Conservation (phyloP, 2,329 filamentous ascomycete genomes). For the Colletotrichum gigasporum region DNA sequence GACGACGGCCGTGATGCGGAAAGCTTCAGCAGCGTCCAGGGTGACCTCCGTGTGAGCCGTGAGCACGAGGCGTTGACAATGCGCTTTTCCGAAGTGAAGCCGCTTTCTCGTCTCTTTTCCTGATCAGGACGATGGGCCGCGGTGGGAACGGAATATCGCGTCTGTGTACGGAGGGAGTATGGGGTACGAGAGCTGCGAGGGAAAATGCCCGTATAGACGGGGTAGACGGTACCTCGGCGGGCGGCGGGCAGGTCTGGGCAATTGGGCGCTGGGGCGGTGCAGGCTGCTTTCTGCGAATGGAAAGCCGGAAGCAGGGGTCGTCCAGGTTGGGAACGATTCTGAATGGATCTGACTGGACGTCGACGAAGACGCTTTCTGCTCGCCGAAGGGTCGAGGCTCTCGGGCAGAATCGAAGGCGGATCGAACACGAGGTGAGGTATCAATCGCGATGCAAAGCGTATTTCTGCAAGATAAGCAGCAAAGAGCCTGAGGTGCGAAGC, state of each 20-base stretch:
- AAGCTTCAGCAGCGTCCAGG: slow-evolving; percentile 1
- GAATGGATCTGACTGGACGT: slow-evolving; percentile 9
- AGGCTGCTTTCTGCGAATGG: slow-evolving; percentile 28
- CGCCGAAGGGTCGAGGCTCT: slow-evolving; percentile 27
- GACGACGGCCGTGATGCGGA: slow-evolving; percentile 1
- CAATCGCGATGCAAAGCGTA: slow-evolving; percentile 11
- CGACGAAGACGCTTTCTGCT: slow-evolving; percentile 18
- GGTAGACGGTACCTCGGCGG: slow-evolving; percentile 14
- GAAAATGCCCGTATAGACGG: neutral
- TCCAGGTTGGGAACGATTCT: slow-evolving; percentile 6
- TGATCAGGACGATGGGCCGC: neutral
- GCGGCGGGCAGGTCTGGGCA: slow-evolving; percentile 1
- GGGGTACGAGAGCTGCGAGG: slow-evolving; percentile 7
- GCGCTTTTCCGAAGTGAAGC: slow-evolving; percentile 23
- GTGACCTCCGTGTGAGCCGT: slow-evolving; percentile 7
- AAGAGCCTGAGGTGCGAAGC: slow-evolving; percentile 19
- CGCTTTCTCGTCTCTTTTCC: too few species aligned
- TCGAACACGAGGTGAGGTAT: slow-evolving; percentile 13
- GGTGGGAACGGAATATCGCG: neutral
- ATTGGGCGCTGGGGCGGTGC: slow-evolving; percentile 26
- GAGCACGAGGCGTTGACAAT: slow-evolving; percentile 12
- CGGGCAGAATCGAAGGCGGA: slow-evolving; percentile 26
- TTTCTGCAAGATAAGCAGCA: neutral
- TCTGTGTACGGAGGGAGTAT: neutral
- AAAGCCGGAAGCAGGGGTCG: slow-evolving; percentile 28